Conservation (phyloP, 1,284 basidiomycete species). For the Austroboletus novae-zelandiae region DNA sequence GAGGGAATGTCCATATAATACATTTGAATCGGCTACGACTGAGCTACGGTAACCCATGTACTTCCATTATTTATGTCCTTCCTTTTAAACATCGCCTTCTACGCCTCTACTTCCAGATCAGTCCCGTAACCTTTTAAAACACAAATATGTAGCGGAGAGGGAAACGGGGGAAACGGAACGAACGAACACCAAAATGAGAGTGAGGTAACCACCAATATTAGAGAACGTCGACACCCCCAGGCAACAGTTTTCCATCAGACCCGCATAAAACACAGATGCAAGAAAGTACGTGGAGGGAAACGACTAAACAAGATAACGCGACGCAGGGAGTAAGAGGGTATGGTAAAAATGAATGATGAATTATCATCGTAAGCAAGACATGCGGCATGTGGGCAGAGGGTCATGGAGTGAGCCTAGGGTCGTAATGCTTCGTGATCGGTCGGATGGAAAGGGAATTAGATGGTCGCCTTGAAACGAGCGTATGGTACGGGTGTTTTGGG, state of each 20-base stretch:
- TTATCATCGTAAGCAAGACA: conserved; percentile 32
- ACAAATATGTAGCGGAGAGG: conserved; percentile 19
- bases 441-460: conserved; percentile 21
- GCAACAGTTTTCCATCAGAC: conserved; percentile 20
- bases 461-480: conserved; percentile 30
- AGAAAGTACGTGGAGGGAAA: conserved; percentile 17
- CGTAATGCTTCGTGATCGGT: conserved; percentile 24
- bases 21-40: conserved; percentile 16
- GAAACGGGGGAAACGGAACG: conserved; percentile 9
- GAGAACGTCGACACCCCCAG: conserved; percentile 16
- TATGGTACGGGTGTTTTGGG: conserved; percentile 11
- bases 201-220: conserved; percentile 12
- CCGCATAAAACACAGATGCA: conserved; percentile 27
- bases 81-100: conserved; percentile 22
- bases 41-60: conserved; percentile 26
- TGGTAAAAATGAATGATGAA: conserved; percentile 26
- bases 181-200: conserved; percentile 9
- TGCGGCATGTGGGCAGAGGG: conserved; percentile 15
- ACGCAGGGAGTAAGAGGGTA: conserved; percentile 32
- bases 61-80: conserved; percentile 33
- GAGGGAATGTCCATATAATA: conserved; percentile 26
- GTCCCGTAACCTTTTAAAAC: conserved; percentile 24
- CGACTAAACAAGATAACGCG: conserved; percentile 30
- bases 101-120: conserved; percentile 31
- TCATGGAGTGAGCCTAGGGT: conserved; percentile 13